Base-by-base conservation (phyloP, 139 green algal species). In the Chlorokybus atmophyticus region DNA sequence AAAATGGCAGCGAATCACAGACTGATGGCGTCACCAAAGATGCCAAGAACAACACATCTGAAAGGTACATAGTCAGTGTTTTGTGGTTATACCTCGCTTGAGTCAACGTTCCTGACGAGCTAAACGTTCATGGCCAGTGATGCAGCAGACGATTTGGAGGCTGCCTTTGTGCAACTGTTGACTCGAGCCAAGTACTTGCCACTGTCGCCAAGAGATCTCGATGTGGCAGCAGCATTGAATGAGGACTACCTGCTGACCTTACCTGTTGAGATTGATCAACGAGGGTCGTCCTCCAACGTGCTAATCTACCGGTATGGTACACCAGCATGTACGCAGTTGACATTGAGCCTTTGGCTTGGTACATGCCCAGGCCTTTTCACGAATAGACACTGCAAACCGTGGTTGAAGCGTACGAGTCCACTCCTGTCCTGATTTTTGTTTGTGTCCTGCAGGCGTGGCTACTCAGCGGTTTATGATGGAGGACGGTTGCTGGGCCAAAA, bases 171-270 rank as follows among this genome's bases (percentile, higher is more conserved):
- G 54, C 35, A n/a, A 35, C 7, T 61, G n/a, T n/a, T 61, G n/a
- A 35, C 14, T 14, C 5, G 39, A 14, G 54, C 35, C 5, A 31
- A 61, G 35, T 61, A 56, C 29, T 24, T 32, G 32, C 32, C 10
- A 7, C 54, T 61, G 21, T 58, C 54, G 8, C 7, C 40, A 19
- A 8, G 35, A 7, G 54, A 61, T 26, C 54, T 61, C 17, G 10
- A 61, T 24, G 32, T 61, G 32, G 55, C 54, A 14, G 21, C 54
- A n/a, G 54, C 54, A 14, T 35, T 61, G 5, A 61, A 61, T 26
- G 10, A 10, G 35, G 54, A 61, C 40, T 61, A 61, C 40, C 54
- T 61, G 21, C 54, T 61, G 21, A 61, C 40, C n/a, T 19, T 61
- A 26, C 54, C 54, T 8, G 32, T 61, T 29, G 35, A 61, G 17